Conservation (phyloP, 306 rosid genomes). For the Vigna trinervia region DNA sequence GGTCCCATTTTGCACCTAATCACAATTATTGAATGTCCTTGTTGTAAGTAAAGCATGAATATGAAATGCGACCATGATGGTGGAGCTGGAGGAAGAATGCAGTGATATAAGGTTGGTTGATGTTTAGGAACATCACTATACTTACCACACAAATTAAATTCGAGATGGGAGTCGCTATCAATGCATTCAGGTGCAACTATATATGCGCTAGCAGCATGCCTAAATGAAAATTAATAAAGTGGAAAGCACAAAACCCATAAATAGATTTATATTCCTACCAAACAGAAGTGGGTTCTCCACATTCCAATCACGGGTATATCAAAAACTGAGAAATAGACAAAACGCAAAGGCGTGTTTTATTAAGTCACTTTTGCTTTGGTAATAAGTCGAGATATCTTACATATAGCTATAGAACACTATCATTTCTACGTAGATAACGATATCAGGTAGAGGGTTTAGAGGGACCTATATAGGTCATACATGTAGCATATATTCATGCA, state of each 20-base stretch:
- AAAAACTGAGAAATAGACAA: conserved; percentile 42
- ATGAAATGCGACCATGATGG: conserved; percentile 52
- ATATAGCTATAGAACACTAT: not conserved
- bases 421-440: conserved; percentile 21
- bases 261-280: conserved; percentile 51
- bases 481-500: conserved; percentile 19
- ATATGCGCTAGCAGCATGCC: conserved; percentile 41
- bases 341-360: conserved; percentile 21
- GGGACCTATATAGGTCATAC: not conserved
- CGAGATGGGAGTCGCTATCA: conserved; percentile 49
- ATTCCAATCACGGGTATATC: conserved; percentile 43
- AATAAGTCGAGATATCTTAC: conserved; percentile 34
- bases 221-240: conserved; percentile 45
- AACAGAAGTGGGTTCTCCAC: conserved; percentile 56
- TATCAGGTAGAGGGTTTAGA: conserved; percentile 10
- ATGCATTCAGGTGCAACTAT: conserved; percentile 47
- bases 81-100: conserved; percentile 61
- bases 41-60: conserved; percentile 48
- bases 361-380: not conserved
- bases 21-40: conserved; percentile 56
- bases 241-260: conserved; percentile 44
- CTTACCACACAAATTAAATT: conserved; percentile 49
- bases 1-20: conserved; percentile 69
- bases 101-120: conserved; percentile 52
- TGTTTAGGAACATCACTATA: conserved; percentile 51